Conservation (phyloP, 176 grass and related monocot species). For the Stipa capillata region DNA sequence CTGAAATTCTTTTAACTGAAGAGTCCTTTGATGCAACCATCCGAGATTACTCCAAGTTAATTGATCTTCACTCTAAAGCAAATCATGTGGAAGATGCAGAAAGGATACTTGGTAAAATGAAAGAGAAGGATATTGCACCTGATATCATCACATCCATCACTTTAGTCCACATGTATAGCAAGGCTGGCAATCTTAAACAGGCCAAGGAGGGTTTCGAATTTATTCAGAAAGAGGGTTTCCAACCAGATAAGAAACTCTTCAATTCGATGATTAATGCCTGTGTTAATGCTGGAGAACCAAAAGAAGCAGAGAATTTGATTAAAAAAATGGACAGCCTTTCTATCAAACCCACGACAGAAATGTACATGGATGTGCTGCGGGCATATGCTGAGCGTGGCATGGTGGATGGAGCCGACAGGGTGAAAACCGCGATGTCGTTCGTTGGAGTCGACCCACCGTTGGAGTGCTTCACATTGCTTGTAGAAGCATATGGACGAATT, state of each 20-base stretch:
- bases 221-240: slow-evolving; percentile 42
- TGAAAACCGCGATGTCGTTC: slow-evolving; percentile 16
- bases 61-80: slow-evolving; percentile 63
- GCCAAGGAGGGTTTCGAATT: slow-evolving; percentile 53
- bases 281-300: slow-evolving; percentile 39
- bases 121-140: slow-evolving; percentile 46
- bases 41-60: slow-evolving; percentile 75
- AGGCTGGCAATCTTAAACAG: slow-evolving; percentile 55
- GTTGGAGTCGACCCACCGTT: slow-evolving; percentile 12
- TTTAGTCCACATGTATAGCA: slow-evolving; percentile 77
- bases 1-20: slow-evolving; percentile 59
- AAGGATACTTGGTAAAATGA: slow-evolving; percentile 75
- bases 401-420: background rate
- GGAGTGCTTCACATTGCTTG: slow-evolving; percentile 39
- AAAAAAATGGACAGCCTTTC: slow-evolving; percentile 2
- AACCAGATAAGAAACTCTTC: slow-evolving; percentile 52
- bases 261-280: slow-evolving; percentile 64
- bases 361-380: slow-evolving; percentile 42
- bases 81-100: slow-evolving; percentile 47
- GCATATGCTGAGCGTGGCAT: slow-evolving; percentile 43
- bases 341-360: slow-evolving; percentile 44
- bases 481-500: slow-evolving; percentile 44
- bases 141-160: slow-evolving; percentile 55
- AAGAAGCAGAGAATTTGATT: slow-evolving; percentile 34
- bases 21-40: slow-evolving; percentile 63